These are phyloP conservation scores for Mortierella sp. DNA, from an alignment of 371 early-diverging fungal species.

Conservation along the genomic window DNA sequence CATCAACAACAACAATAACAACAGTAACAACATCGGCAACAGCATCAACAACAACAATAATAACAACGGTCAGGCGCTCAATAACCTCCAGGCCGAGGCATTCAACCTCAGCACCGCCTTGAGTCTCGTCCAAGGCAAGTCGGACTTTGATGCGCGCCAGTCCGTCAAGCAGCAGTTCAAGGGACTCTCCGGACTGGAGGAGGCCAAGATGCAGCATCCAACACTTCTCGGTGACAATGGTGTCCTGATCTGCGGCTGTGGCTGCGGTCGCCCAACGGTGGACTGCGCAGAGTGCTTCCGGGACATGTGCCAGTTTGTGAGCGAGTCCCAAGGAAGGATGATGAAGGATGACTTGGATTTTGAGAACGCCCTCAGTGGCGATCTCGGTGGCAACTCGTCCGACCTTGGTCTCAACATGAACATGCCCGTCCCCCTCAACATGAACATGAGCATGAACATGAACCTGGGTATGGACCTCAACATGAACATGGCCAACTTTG, in stretches of 20 bases:
- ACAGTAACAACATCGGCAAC: neutral
- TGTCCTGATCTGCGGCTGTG: constrained; percentile 69
- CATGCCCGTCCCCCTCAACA: constrained; percentile 34
- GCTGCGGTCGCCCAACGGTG: constrained; percentile 67
- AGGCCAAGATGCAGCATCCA: constrained; percentile 51
- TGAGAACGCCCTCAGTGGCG: constrained; percentile 5
- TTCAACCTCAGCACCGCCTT: constrained; percentile 37
- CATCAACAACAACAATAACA: neutral
- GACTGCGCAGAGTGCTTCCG: constrained; percentile 70
- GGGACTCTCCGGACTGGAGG: constrained; percentile 27
- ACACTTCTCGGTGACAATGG: constrained; percentile 63
- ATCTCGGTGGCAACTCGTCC: neutral
- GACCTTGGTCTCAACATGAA: constrained; percentile 29
- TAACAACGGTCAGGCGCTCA: neutral
- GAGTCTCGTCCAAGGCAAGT: constrained; percentile 26
- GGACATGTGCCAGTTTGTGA: constrained; percentile 66
- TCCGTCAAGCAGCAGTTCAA: constrained; percentile 38
- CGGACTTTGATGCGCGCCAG: constrained; percentile 26
- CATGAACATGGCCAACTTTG: constrained; percentile 24
- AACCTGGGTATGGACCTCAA: constrained; percentile 24
- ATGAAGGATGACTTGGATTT: constrained; percentile 40
- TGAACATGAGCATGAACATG: constrained; percentile 27
- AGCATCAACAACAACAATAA: constrained; percentile 1
- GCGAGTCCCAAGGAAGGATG: constrained; percentile 43
- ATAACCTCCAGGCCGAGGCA: constrained; percentile 13